Percentiles rank a stretch among this genome's conserved stretches.
These are phyloP conservation scores for Apium graveolens DNA, from an alignment of 129 eudicot species.

Conservation along the genomic window DNA sequence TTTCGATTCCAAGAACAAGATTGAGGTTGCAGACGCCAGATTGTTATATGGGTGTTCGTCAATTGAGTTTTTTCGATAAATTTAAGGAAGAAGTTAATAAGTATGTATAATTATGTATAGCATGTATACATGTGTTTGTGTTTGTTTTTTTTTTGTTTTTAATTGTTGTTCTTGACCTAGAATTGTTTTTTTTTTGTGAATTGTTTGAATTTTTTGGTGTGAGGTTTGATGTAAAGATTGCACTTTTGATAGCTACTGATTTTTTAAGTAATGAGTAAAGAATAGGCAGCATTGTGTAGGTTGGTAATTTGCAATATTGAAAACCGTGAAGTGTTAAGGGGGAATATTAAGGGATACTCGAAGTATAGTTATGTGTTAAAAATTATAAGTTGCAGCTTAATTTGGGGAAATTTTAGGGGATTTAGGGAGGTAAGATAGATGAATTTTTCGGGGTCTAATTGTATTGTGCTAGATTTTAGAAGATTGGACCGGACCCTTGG, in stretches of 20 bases:
- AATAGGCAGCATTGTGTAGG: neutral
- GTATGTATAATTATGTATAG: neutral
- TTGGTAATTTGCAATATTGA: neutral
- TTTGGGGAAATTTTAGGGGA: neutral
- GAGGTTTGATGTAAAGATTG: neutral
- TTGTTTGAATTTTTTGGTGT: neutral
- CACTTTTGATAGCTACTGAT: neutral
- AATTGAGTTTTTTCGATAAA: slow-evolving; percentile 11
- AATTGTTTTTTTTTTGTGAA: neutral
- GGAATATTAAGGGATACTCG: neutral
- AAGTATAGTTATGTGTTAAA: neutral
- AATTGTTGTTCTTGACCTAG: neutral
- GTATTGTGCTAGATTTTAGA: neutral
- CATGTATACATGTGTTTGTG: neutral
- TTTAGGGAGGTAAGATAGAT: neutral
- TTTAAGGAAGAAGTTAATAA: slow-evolving; percentile 9
- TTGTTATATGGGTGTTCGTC: slow-evolving; percentile 9
- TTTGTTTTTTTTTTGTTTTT: neutral
- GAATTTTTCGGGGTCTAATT: neutral
- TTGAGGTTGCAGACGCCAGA: slow-evolving; percentile 5
- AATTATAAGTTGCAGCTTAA: neutral
- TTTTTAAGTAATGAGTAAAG: no score
- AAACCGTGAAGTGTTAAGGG: neutral
- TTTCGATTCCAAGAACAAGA: slow-evolving; percentile 7
- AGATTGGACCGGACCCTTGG: neutral